Percentiles rank a stretch among this genome's conserved stretches.
Evolutionary conservation across 805 yeast genomes (phyloP).

Genomic region (Zygoascus biomembranicola): DNA sequence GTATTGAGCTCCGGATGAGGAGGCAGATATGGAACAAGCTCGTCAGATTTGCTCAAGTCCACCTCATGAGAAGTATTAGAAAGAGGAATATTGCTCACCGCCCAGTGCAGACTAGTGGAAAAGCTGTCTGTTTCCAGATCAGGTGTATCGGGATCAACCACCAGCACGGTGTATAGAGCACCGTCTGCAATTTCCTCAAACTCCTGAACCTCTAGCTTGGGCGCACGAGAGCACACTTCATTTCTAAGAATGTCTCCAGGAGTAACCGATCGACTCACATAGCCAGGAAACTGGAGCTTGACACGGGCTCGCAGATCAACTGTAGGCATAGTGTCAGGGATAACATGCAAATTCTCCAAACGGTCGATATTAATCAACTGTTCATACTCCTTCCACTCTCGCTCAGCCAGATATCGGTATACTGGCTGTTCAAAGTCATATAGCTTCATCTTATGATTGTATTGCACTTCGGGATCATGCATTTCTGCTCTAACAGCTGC

Average conservation of each 20-base stretch:
- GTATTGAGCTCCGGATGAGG: constrained; percentile 86
- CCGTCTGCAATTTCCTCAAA: constrained; percentile 42
- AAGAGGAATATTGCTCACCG: constrained; percentile 57
- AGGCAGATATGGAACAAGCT: constrained; percentile 58
- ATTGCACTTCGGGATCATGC: constrained; percentile 77
- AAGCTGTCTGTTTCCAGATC: constrained; percentile 60
- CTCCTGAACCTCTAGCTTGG: constrained; percentile 69
- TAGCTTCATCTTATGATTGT: constrained; percentile 42
- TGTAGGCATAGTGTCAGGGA: constrained; percentile 93
- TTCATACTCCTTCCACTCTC: constrained; percentile 64
- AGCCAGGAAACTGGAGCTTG: constrained; percentile 64
- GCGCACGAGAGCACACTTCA: constrained; percentile 64
- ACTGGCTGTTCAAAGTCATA: constrained; percentile 68
- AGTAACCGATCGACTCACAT: constrained; percentile 50
- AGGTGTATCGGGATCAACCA: constrained; percentile 91
- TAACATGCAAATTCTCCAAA: constrained; percentile 71
- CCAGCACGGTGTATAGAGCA: constrained; percentile 64
- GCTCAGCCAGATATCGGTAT: constrained; percentile 58
- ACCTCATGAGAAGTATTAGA: constrained; percentile 51
- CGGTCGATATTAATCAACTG: constrained; percentile 86
- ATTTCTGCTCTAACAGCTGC: constrained; percentile 55
- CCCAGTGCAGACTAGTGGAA: constrained; percentile 70
- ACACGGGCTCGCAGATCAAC: constrained; percentile 74
- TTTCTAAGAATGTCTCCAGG: constrained; percentile 76
- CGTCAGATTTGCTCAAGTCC: constrained; percentile 23